Evolutionary conservation across 2,329 filamentous ascomycete species (phyloP).

Genomic region (Colletotrichum tanaceti): DNA sequence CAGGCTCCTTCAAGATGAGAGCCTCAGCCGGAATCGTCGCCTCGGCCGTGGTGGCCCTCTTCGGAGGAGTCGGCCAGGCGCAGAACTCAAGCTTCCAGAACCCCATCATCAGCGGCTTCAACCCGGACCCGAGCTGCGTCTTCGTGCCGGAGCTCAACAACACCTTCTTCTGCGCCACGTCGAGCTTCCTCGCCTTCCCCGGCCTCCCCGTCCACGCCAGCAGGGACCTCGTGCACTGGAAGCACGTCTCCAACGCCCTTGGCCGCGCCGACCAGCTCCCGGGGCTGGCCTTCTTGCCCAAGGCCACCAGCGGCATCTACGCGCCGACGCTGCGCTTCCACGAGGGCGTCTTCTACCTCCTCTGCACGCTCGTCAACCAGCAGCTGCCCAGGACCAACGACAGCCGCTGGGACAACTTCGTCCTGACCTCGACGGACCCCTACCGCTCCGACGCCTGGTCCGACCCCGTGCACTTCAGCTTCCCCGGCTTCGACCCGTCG

Average conservation of each 20-base stretch:
- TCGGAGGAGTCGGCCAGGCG: constrained; percentile 11
- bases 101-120: constrained; percentile 62
- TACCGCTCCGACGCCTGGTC: constrained; percentile 44
- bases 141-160: constrained; percentile 52
- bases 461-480: constrained; percentile 44
- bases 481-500: constrained; percentile 57
- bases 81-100: constrained; percentile 51
- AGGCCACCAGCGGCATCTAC: constrained; percentile 56
- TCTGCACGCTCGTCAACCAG: constrained; percentile 49
- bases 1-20: background rate
- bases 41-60: background rate
- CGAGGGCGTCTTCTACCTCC: constrained; percentile 57
- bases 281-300: constrained; percentile 46
- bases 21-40: fast-evolving
- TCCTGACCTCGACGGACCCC: constrained; percentile 40
- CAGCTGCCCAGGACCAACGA: constrained; percentile 27
- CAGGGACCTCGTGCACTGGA: constrained; percentile 63
- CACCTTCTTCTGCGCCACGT: constrained; percentile 64
- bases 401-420: constrained; percentile 37
- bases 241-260: constrained; percentile 55
- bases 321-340: constrained; percentile 60
- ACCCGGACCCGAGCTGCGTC: constrained; percentile 61
- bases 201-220: constrained; percentile 65
- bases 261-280: constrained; percentile 57
- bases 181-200: constrained; percentile 64